Base-by-base conservation (phyloP, 2,329 filamentous ascomycete genomes). In the Clonostachys rosea region DNA sequence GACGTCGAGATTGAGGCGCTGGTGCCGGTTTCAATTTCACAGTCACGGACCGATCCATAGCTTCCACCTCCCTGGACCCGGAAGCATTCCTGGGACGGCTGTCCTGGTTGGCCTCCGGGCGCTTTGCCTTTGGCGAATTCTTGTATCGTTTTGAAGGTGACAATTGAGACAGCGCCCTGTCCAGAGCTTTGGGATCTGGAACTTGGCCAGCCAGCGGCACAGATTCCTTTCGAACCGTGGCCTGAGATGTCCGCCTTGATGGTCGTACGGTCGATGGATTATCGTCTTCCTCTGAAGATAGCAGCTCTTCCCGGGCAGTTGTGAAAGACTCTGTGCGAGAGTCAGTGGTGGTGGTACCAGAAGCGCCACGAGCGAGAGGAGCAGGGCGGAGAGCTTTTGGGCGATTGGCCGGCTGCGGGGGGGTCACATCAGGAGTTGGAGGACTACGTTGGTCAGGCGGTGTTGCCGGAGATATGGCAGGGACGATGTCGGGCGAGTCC, bases 391-490 rank as follows among this genome's bases (percentile, higher is more conserved):
- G 59, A 46, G 67, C 59, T 57, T 68, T 71, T 14, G 73, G 65
- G 48, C 71, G 72, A 36, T 63, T 64, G 43, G 61, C 58, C 40
- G 66, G 63, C 50, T 81, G 77, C 35, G 87, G 87, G 45, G 86
- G 87, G 14, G 87, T 91, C 42, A 86, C 78, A 64, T 90, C 87
- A 34, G 87, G 87, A 4, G 87, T 91, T 34, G 85, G 86, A 14
- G 84, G 84, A 56, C 82, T 87, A 57, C 77, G 76, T 53, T 84
- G 80, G 53, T 81, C 79, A 30, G 81, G 76, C 44, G 84, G 83
- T 6, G 84, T 88, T 47, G 71, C 69, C n/a, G 76, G 76, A 10
- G 71, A 58, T 47, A 64, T 68, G 43, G 60, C 58, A 46, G 65
- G 61, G 40, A 64, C 61, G 51, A 65, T 64, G 46, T 70, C 62